These are phyloP conservation scores for Cokeromyces recurvatus DNA, from an alignment of 371 early-diverging fungal species.

Conservation along the genomic window DNA sequence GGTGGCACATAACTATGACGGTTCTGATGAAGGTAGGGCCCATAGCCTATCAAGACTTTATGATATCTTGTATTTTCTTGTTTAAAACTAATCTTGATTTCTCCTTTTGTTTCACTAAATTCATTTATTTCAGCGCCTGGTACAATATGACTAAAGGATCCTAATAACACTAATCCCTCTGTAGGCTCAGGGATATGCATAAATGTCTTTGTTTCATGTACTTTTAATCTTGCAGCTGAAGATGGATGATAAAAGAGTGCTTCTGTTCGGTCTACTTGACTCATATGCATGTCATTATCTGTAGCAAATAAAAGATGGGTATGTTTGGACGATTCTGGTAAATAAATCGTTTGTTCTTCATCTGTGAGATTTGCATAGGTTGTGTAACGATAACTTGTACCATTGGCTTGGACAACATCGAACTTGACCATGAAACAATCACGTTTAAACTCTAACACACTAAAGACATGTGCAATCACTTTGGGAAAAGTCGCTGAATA, in stretches of 20 bases:
- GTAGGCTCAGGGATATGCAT: slow-evolving; percentile 37
- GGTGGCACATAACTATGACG: slow-evolving; percentile 7
- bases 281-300: slow-evolving; percentile 34
- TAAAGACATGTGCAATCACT: slow-evolving; percentile 34
- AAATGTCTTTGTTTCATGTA: slow-evolving; percentile 44
- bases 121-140: slow-evolving; percentile 38
- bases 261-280: slow-evolving; percentile 16
- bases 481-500: slow-evolving; percentile 44
- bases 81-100: slow-evolving; percentile 6
- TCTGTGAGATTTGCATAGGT: slow-evolving; percentile 44
- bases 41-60: slow-evolving; percentile 25
- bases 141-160: slow-evolving; percentile 41
- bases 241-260: slow-evolving; percentile 39
- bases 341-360: slow-evolving; percentile 35
- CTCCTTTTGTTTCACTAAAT: slow-evolving; percentile 1
- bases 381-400: slow-evolving; percentile 24
- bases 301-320: slow-evolving; percentile 32
- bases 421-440: slow-evolving; percentile 44
- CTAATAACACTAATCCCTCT: slow-evolving; percentile 22
- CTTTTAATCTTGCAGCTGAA: slow-evolving; percentile 20
- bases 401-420: slow-evolving; percentile 11
- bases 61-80: slow-evolving; percentile 21
- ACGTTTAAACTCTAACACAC: slow-evolving; percentile 34
- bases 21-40: slow-evolving; percentile 14
- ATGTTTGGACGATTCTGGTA: slow-evolving; percentile 21